Evolutionary conservation across 805 yeast species (phyloP).

Genomic region (Metschnikowia cerradonensis): DNA sequence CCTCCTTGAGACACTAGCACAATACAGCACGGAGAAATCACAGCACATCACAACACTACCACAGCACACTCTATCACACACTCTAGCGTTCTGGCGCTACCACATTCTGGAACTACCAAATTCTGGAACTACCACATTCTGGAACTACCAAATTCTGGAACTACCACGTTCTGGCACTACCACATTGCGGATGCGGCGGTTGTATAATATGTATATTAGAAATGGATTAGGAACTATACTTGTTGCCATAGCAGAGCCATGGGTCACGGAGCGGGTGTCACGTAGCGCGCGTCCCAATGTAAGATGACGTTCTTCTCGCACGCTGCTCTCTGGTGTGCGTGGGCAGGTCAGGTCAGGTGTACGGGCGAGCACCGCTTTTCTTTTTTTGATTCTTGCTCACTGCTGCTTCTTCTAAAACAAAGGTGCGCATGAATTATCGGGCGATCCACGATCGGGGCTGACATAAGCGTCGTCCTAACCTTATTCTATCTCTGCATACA

Average conservation of each 20-base stretch:
- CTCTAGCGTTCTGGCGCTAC: no score
- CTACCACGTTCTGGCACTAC: no score
- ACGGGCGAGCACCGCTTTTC: neutral
- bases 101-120: no score
- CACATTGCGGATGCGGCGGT: neutral
- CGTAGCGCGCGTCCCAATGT: neutral
- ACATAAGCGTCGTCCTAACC: no score
- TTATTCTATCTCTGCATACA: no score
- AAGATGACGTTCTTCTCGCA: neutral
- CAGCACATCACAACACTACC: no score
- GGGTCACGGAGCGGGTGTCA: neutral
- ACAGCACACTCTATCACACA: no score
- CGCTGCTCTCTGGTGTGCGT: no score
- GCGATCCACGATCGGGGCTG: neutral
- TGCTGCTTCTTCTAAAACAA: no score
- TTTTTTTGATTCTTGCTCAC: no score
- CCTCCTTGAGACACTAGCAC: conserved; percentile 32
- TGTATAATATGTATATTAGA: conserved; percentile 19
- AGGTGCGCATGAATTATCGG: neutral
- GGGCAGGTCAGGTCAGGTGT: neutral
- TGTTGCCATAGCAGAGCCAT: neutral
- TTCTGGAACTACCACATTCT: no score
- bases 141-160: no score
- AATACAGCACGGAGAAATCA: neutral
- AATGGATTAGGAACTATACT: neutral